phyloP scores from a whole-genome alignment of 2,329 filamentous ascomycete genomes.

The Paraphaeosphaeria minitans region DNA sequence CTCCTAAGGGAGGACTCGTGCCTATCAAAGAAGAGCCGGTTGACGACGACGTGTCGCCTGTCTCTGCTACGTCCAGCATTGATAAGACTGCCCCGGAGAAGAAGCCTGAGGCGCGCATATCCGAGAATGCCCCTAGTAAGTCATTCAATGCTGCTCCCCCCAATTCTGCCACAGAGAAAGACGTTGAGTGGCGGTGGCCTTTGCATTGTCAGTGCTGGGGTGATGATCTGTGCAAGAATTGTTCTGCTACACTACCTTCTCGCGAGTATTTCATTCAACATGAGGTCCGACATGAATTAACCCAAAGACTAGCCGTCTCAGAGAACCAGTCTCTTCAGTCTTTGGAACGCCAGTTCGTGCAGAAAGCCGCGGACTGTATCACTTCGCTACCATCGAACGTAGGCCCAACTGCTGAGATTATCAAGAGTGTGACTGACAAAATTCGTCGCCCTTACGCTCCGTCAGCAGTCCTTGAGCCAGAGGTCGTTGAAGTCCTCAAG shows the following conservation, averaged over 20 bases:
- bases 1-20: background rate
- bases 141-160: background rate
- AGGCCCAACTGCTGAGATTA: background rate
- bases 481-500: slow-evolving; percentile 22
- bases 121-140: background rate
- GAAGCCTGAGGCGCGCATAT: background rate
- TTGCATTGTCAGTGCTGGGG: background rate
- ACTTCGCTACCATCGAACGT: slow-evolving; percentile 52
- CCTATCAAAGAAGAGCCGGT: background rate
- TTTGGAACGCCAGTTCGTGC: background rate
- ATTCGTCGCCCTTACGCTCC: slow-evolving; percentile 21
- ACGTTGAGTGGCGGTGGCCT: background rate
- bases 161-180: background rate
- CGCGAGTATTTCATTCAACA: background rate
- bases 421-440: slow-evolving; percentile 26
- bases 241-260: background rate
- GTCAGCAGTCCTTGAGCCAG: slow-evolving; percentile 4
- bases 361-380: slow-evolving; percentile 46
- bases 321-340: slow-evolving; percentile 10
- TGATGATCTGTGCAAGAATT: background rate
- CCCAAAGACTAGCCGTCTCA: background rate
- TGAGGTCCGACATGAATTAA: background rate
- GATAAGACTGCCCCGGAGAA: background rate
- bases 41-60: background rate
- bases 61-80: background rate